Evolutionary conservation across 2,329 filamentous ascomycete genomes (phyloP), one percentile per base, ranked within the genome.

Genomic region (Aaosphaeria pasadenensis): DNA sequence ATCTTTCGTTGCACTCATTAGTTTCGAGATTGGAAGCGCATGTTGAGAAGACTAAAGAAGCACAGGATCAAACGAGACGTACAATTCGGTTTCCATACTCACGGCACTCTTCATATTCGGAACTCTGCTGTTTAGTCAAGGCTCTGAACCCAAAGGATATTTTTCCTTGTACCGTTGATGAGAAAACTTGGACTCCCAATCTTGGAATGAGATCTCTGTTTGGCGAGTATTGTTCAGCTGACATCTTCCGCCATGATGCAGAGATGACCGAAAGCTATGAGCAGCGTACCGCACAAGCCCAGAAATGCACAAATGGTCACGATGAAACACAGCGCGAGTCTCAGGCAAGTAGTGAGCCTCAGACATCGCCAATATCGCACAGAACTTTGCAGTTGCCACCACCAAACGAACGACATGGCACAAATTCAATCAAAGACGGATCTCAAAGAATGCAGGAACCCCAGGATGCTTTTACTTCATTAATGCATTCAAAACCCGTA

Each of bases 51-150:
- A 29, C 17, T 4, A 33, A 48, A 5, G 17, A 39, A 1, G 28
- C 39, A 5, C 33, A 39, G 6, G 17, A 30, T 6, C 49, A 44
- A 31, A 45, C 32, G 7, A 60, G 60, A 41, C 51, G 44, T 33
- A 57, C 60, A 0, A 71, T 71, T 28, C 77, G 73, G 17, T 96
- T 96, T 56, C 89, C 91, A 0, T 96, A 91, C 62, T 92, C 92
- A 0, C 82, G 92, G 1, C 92, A 97, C 67, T 95, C 92, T 0
- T 95, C 89, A 0, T 92, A 94, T 51, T 74, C 77, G 0, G 92
- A 96, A 64, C 78, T 95, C 3, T 87, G 89, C 53, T 71, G 83
- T 45, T 72, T 96, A 1, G 76, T 96, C 1, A 65, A 75, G 3
- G 75, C 77, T 0, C 88, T 96, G 57, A 80, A 74, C 30, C 91